phyloP scores from a whole-genome alignment of 78 protist species.

The Andalucia godoyi region DNA sequence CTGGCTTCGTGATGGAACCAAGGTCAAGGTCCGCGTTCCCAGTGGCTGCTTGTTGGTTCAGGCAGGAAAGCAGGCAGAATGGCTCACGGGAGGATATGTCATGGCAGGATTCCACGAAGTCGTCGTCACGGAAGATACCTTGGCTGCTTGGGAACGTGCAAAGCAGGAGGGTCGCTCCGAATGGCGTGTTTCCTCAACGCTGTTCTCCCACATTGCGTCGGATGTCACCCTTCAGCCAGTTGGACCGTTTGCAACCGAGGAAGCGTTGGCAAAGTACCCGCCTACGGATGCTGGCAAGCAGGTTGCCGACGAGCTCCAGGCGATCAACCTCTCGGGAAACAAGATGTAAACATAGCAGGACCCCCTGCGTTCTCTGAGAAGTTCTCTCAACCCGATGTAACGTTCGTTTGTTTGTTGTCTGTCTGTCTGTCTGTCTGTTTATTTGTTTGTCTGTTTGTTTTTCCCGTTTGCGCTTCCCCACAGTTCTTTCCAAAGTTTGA shows the following conservation, averaged over 20 bases:
- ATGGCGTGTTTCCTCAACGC: conserved; percentile 80
- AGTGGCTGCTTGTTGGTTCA: conserved; percentile 54
- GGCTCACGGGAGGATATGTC: conserved; percentile 68
- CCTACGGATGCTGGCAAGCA: conserved; percentile 11
- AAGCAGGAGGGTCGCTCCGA: conserved; percentile 16
- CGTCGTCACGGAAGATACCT: conserved; percentile 47
- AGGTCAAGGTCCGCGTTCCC: conserved; percentile 31
- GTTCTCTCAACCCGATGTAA: no score
- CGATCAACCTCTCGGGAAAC: conserved; percentile 17
- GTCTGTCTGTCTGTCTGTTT: no score
- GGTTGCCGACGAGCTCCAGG: neutral
- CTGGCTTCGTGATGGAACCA: conserved; percentile 22
- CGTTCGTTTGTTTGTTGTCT: no score
- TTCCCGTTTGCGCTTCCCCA: no score
- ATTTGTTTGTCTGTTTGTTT: no score
- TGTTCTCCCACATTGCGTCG: conserved; percentile 66
- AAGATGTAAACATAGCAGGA: no score
- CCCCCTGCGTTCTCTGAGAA: no score
- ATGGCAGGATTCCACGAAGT: conserved; percentile 78
- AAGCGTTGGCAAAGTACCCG: neutral
- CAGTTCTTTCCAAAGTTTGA: no score
- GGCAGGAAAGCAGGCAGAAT: conserved; percentile 81
- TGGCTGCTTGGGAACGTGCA: conserved; percentile 28
- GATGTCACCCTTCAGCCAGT: conserved; percentile 17
- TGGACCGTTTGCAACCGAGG: neutral